Evolutionary conservation across 2,329 filamentous ascomycete species (phyloP).

Genomic region (Phaeosphaeriaceae sp.): DNA sequence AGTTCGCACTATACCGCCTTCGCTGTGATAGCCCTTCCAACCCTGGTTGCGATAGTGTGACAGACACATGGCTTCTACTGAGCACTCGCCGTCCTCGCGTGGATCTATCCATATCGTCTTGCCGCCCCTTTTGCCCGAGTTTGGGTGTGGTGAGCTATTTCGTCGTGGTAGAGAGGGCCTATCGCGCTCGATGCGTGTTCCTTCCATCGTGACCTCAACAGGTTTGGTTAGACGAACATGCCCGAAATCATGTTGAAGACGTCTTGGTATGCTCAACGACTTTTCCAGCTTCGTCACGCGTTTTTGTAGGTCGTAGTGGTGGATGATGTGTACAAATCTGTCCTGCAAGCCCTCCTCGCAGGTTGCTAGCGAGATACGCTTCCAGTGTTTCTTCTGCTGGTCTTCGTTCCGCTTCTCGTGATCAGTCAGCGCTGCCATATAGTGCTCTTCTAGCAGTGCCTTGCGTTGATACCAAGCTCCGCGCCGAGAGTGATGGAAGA

Average conservation of each 20-base stretch:
- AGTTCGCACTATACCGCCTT: constrained; percentile 91
- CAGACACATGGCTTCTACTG: constrained; percentile 93
- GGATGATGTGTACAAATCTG: constrained; percentile 86
- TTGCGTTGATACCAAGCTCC: constrained; percentile 97
- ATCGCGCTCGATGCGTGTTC: constrained; percentile 75
- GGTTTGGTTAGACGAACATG: constrained; percentile 82
- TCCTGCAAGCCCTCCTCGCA: constrained; percentile 90
- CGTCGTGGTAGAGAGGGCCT: constrained; percentile 44
- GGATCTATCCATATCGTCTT: constrained; percentile 92
- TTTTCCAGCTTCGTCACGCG: constrained; percentile 91
- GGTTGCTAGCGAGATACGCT: constrained; percentile 74
- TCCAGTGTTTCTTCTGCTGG: constrained; percentile 82
- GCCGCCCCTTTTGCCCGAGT: constrained; percentile 57
- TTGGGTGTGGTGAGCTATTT: constrained; percentile 39
- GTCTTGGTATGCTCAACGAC: constrained; percentile 78
- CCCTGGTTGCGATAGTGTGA: constrained; percentile 81
- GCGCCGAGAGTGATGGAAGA: constrained; percentile 85
- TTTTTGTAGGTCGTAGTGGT: constrained; percentile 94
- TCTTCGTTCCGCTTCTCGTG: constrained; percentile 53
- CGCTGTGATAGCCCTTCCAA: constrained; percentile 94
- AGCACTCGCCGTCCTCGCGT: constrained; percentile 74
- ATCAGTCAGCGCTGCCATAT: constrained; percentile 68
- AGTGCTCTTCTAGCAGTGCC: constrained; percentile 92
- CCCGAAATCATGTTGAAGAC: constrained; percentile 90
- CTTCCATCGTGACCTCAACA: constrained; percentile 75